Conservation (phyloP, 345 rosid genomes). For the Punica granatum region DNA sequence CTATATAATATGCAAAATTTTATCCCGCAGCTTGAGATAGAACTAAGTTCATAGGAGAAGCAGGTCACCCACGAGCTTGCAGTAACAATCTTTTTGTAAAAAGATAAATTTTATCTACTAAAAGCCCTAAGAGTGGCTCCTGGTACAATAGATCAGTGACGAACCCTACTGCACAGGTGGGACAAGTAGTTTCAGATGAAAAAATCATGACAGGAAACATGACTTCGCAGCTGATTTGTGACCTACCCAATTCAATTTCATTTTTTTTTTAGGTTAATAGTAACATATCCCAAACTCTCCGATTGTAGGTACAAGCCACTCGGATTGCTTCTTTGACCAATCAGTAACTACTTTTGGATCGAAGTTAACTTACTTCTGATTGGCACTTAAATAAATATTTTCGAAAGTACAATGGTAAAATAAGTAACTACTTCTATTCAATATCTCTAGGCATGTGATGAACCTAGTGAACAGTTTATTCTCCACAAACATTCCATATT, state of each 20-base stretch:
- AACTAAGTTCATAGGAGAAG: neutral
- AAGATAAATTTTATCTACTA: neutral
- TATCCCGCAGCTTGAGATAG: neutral
- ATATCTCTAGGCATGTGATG: neutral
- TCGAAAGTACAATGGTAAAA: neutral
- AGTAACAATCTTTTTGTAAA: neutral
- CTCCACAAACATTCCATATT: neutral
- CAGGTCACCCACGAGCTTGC: neutral
- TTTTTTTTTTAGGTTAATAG: too few species aligned
- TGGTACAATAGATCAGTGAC: neutral
- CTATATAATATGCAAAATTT: constrained; percentile 13
- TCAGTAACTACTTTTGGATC: neutral
- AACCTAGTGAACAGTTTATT: neutral
- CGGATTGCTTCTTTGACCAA: neutral
- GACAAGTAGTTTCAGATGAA: too few species aligned
- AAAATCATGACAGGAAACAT: too few species aligned
- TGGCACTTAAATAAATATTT: neutral
- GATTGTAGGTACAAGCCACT: neutral
- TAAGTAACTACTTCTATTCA: neutral
- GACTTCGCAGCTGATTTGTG: too few species aligned
- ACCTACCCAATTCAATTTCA: too few species aligned
- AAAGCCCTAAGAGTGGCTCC: neutral
- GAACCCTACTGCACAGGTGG: neutral
- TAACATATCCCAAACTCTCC: too few species aligned
- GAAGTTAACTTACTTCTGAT: neutral